Evolutionary conservation across 2,329 filamentous ascomycete species (phyloP).

Genomic region (Colletotrichum sp.): DNA sequence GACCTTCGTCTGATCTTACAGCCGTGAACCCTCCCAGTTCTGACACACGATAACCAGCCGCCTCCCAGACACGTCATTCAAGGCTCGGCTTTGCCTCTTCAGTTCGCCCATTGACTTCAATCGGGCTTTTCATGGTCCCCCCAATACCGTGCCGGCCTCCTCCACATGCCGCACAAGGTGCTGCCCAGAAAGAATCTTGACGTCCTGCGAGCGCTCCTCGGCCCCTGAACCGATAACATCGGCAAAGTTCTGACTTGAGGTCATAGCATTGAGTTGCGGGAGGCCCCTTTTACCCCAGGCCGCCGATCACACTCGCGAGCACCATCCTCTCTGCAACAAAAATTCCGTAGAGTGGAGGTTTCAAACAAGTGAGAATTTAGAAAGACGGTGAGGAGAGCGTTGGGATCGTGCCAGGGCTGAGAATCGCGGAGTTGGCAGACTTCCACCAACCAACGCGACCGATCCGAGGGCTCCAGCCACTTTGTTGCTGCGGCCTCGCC

Average conservation of each 20-base stretch:
- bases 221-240: not conserved
- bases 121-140: not conserved
- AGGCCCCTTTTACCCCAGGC: constrained; percentile 6
- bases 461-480: not conserved
- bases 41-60: not conserved
- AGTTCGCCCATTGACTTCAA: not conserved
- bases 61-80: constrained; percentile 4
- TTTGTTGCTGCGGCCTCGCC: constrained; percentile 1
- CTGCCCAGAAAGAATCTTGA: not conserved
- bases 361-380: not conserved
- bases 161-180: constrained; percentile 3
- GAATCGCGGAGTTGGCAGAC: not conserved
- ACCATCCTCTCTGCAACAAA: not conserved
- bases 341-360: constrained; percentile 2
- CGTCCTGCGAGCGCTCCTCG: not conserved
- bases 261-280: constrained; percentile 17
- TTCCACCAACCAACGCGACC: not conserved
- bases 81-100: constrained; percentile 1
- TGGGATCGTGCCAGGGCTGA: not conserved
- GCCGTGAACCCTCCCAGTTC: not conserved
- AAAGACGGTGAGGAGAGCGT: constrained; percentile 4
- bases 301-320: constrained; percentile 1
- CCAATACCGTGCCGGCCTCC: not conserved
- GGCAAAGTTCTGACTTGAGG: not conserved
- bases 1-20: not conserved